Conservation (phyloP, 2,329 filamentous ascomycete species). For the Neonectria punicea region DNA sequence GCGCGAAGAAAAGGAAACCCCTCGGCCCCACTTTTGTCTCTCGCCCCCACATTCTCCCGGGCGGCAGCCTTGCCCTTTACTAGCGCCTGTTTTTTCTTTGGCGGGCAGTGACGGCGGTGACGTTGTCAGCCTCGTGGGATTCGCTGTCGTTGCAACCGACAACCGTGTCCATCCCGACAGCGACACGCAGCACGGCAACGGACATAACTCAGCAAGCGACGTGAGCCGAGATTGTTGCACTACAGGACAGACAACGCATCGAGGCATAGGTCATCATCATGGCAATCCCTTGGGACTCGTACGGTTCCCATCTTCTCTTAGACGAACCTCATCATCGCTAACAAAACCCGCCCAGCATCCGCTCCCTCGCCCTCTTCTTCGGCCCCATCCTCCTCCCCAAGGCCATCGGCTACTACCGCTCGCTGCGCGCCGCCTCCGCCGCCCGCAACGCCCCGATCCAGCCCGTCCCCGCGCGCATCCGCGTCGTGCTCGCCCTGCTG, state of each 20-base stretch:
- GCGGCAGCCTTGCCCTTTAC: constrained; percentile 11
- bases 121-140: constrained; percentile 19
- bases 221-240: neutral
- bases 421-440: constrained; percentile 56
- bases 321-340: constrained; percentile 5
- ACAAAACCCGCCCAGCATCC: constrained; percentile 53
- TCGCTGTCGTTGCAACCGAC: constrained; percentile 6
- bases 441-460: constrained; percentile 61
- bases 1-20: constrained; percentile 11
- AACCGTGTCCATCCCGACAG: constrained; percentile 21
- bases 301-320: constrained; percentile 27
- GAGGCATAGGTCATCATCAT: constrained; percentile 27
- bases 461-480: constrained; percentile 63
- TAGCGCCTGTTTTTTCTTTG: neutral
- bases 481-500: constrained; percentile 70
- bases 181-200: neutral
- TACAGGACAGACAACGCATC: neutral
- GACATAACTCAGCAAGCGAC: neutral
- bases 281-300: constrained; percentile 46
- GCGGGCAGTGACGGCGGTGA: constrained; percentile 10
- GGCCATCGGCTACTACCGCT: constrained; percentile 72
- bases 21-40: constrained; percentile 32
- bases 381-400: constrained; percentile 78
- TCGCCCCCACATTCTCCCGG: constrained; percentile 25
- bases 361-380: constrained; percentile 69